Evolutionary conservation across 768 basidiomycete genomes (phyloP).

Genomic region (Lanmaoa pseudosensibilis): DNA sequence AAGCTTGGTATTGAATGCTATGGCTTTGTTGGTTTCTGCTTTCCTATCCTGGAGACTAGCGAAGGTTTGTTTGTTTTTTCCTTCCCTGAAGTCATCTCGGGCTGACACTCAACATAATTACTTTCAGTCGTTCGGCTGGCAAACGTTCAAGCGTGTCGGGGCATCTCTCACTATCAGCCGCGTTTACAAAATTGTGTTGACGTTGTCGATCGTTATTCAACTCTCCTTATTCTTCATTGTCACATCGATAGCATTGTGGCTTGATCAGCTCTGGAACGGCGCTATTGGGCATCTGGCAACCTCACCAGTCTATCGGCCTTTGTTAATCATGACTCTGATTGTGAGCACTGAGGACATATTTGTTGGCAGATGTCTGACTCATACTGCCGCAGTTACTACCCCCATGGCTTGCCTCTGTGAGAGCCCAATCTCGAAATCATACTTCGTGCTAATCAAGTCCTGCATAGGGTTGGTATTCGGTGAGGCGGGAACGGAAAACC

Average conservation of each 20-base stretch:
- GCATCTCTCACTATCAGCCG: slow-evolving; percentile 52
- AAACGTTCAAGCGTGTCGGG: slow-evolving; percentile 84
- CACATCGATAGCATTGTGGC: slow-evolving; percentile 68
- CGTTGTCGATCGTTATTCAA: slow-evolving; percentile 70
- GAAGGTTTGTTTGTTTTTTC: slow-evolving; percentile 47
- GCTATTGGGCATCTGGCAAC: slow-evolving; percentile 56
- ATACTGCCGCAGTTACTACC: slow-evolving; percentile 49
- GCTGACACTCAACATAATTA: not conserved
- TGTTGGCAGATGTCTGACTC: not conserved
- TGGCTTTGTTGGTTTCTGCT: slow-evolving; percentile 57
- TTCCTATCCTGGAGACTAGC: slow-evolving; percentile 73
- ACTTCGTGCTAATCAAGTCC: not conserved
- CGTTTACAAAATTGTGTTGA: slow-evolving; percentile 70
- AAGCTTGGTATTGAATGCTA: slow-evolving; percentile 59
- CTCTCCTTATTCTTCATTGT: slow-evolving; percentile 78
- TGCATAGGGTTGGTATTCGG: slow-evolving; percentile 70
- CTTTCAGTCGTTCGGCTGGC: slow-evolving; percentile 72
- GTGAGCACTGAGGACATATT: slow-evolving; percentile 43
- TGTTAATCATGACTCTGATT: slow-evolving; percentile 54
- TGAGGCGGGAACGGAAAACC: slow-evolving; percentile 61
- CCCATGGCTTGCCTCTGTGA: slow-evolving; percentile 67
- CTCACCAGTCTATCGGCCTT: slow-evolving; percentile 50
- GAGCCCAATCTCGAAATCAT: slow-evolving; percentile 9
- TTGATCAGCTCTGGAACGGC: slow-evolving; percentile 73
- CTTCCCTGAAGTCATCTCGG: too few relatives aligned